Conservation (phyloP, 176 grass and related monocot species). For the Zizania latifolia region DNA sequence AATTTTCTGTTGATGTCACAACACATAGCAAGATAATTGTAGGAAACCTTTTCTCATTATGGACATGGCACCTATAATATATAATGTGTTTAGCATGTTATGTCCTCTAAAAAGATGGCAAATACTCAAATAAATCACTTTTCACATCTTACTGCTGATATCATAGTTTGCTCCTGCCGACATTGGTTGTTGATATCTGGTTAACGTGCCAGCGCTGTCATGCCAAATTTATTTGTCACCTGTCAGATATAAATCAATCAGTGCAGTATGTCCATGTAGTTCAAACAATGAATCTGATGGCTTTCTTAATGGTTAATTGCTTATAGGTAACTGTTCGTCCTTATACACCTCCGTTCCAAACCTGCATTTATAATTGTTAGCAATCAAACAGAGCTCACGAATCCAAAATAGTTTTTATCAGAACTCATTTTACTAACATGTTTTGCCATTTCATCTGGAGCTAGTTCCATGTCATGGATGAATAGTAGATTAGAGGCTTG, state of each 20-base stretch:
- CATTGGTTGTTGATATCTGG: constrained; percentile 8
- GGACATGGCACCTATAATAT: background rate
- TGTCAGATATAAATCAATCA: background rate
- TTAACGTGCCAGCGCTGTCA: background rate
- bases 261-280: constrained; percentile 8
- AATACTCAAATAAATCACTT: constrained; percentile 10
- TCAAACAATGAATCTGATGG: background rate
- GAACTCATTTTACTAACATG: constrained; percentile 1
- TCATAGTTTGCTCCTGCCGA: background rate
- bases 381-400: background rate
- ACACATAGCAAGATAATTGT: background rate
- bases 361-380: background rate
- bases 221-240: background rate
- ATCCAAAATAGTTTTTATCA: background rate
- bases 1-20: constrained; percentile 6
- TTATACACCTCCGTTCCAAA: background rate
- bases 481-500: background rate
- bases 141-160: constrained; percentile 1
- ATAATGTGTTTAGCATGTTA: background rate
- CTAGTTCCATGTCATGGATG: background rate
- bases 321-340: background rate
- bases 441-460: constrained; percentile 1
- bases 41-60: background rate
- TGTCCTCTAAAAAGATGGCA: background rate
- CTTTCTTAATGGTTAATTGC: background rate